Evolutionary conservation across 2,329 filamentous ascomycete species (phyloP), one percentile per base, ranked within the genome.

Genomic region (Scytalidium sp.): DNA sequence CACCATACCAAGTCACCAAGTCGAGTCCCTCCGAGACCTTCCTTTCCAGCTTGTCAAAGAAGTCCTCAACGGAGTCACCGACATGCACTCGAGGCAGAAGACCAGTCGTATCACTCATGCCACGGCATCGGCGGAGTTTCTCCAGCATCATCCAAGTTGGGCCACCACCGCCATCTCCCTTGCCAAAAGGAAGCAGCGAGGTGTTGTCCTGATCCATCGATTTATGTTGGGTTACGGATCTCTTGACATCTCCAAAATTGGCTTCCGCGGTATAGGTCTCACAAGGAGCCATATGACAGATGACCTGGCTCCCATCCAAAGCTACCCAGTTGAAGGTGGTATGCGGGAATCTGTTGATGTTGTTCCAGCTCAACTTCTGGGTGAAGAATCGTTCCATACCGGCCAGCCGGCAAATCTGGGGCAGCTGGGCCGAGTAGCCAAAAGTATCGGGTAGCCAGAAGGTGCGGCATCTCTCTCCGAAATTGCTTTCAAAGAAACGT

Each of bases 401-500:
- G n/a, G 94, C 88, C 22, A 97, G 75, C 3, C 93, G 87, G 66
- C 91, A 97, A 40, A 99, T 76, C 65, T 99, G 94, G 11, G 94
- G 94, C 40, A 99, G 80, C 69, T 99, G 94, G 45, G 87, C 88
- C 0, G 92, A 97, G 71, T 99, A 99, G 13, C 94, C 94, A 71
- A 99, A 99, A 0, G 94, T 99, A 68, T 99, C 94, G 1, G 94
- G 94, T 6, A 99, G 79, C 94, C 94, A 99, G 70, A 99, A 99
- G 0, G 94, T 97, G 58, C 82, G 83, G 69, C 86, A 93, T 56
- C 94, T 84, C 62, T 88, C 81, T 41, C 94, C 94, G 66, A 99
- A 99, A 58, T 90, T 85, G 67, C 87, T 89, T 69, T 99, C 88
- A 59, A 96, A 99, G 73, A 93, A 96, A 39, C 94, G 81, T 67